A percentile compares a stretch with the other conserved stretches of the same genome.
These are phyloP conservation scores for Neodidymelliopsis sp. DNA, from an alignment of 2,329 filamentous ascomycete species.

Conservation along the genomic window DNA sequence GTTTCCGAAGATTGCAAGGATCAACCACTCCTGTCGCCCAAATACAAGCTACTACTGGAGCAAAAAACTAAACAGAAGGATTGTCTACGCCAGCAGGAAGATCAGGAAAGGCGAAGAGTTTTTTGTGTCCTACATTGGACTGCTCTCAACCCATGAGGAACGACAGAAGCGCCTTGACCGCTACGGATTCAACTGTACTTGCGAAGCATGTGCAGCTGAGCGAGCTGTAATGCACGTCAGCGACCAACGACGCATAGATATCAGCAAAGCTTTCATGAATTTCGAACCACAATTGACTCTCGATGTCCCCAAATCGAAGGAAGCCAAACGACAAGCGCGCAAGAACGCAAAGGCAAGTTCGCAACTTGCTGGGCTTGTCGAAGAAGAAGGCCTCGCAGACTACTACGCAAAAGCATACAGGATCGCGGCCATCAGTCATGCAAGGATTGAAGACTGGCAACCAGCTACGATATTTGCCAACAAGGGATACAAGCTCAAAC, in stretches of 20 bases:
- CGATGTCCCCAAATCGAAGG: slow-evolving; percentile 27
- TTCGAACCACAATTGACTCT: slow-evolving; percentile 39
- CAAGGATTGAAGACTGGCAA: slow-evolving; percentile 40
- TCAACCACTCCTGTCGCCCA: slow-evolving; percentile 48
- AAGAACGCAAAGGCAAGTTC: slow-evolving; percentile 39
- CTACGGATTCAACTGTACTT: slow-evolving; percentile 49
- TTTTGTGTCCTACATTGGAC: slow-evolving; percentile 49
- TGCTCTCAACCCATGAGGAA: slow-evolving; percentile 39
- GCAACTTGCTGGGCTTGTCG: slow-evolving; percentile 39
- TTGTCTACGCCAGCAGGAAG: slow-evolving; percentile 47
- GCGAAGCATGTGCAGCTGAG: slow-evolving; percentile 46
- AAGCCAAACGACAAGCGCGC: slow-evolving; percentile 32
- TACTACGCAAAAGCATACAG: slow-evolving; percentile 46
- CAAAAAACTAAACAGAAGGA: slow-evolving; percentile 33
- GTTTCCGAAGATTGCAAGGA: slow-evolving; percentile 46
- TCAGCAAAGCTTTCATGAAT: slow-evolving; percentile 35
- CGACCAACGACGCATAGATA: slow-evolving; percentile 38
- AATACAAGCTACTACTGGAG: slow-evolving; percentile 51
- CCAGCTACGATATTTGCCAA: slow-evolving; percentile 42
- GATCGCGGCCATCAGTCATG: slow-evolving; percentile 41
- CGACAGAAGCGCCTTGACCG: slow-evolving; percentile 43
- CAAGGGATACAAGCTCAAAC: slow-evolving; percentile 39
- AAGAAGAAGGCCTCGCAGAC: slow-evolving; percentile 45
- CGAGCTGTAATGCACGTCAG: slow-evolving; percentile 26
- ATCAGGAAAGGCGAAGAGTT: slow-evolving; percentile 53